Base-by-base conservation (phyloP, 176 grass and related monocot genomes). In the Aechmea fasciata region DNA sequence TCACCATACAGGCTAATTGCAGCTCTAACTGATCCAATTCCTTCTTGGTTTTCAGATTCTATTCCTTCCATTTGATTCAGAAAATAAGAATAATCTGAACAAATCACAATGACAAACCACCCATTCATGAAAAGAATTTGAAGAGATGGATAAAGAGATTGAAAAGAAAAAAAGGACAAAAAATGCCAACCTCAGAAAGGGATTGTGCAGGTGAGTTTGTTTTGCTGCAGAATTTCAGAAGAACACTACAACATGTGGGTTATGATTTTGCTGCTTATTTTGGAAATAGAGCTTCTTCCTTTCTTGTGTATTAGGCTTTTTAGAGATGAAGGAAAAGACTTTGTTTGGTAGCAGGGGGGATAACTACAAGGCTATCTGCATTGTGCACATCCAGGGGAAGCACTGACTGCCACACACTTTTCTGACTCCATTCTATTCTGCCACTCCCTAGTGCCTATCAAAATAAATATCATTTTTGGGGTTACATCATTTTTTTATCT, bases 1-100 rank as follows among this genome's bases (percentile, higher is more conserved):
- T 93, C 90, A 13, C 94, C 94, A 48, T 83, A 99, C 9, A 90
- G 82, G 69, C 82, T 88, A 77, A 75, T 90, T 15, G 84, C 79
- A 69, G 75, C 87, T 71, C 84, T 90, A 50, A 88, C 87, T 1
- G 94, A 90, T 68, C 80, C 85, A 65, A 84, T 80, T 10, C 70
- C 26, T 66, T 74, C 80, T 29, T 65, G 59, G 65, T 33, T 72
- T 57, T 80, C 73, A 66, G 82, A 71, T 79, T 80, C 83, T 64
- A 71, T 49, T 19, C 65, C 66, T 69, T 93, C 90, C 82, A 82
- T 90, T 79, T 65, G 69, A 69, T 22, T 48, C 33, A 41, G 33
- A 41, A 41, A 52, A 62, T 79, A 13, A 52, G 73, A 9, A 61
- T 67, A 65, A 62, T 69, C 53, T 65, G 48, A 57, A 23, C 69